A percentile compares a stretch with the other conserved stretches of the same genome.
These are phyloP conservation scores for Pyrenochaeta sp. DNA, from an alignment of 2,329 filamentous ascomycete species.

Conservation along the genomic window DNA sequence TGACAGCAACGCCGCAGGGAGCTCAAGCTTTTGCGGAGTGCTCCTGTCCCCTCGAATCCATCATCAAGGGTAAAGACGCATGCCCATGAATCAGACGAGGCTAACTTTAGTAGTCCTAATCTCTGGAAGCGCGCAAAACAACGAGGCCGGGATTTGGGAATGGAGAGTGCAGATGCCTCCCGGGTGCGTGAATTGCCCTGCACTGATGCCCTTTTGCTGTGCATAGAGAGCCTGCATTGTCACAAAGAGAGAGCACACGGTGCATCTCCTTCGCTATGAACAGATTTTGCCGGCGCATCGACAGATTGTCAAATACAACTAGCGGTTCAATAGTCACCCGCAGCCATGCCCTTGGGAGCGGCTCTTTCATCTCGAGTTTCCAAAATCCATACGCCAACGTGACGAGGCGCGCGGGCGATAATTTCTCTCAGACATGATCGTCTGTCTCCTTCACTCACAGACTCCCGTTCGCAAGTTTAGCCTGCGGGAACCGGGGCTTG, in stretches of 20 bases:
- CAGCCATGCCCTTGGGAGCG: conserved; percentile 19
- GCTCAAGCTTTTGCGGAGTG: conserved; percentile 27
- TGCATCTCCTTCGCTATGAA: conserved; percentile 2
- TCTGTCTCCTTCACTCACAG: conserved; percentile 39
- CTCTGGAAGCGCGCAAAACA: not conserved
- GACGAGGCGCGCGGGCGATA: conserved; percentile 29
- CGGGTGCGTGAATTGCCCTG: not conserved
- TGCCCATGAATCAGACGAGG: conserved; percentile 9
- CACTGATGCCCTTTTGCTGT: conserved; percentile 2
- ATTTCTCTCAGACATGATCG: conserved; percentile 43
- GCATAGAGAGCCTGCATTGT: conserved; percentile 1
- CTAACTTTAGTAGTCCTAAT: not conserved
- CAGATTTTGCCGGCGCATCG: conserved; percentile 13
- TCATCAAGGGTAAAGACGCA: conserved; percentile 5
- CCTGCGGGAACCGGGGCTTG: conserved; percentile 44
- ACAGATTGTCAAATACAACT: conserved; percentile 8
- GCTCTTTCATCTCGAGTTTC: conserved; percentile 17
- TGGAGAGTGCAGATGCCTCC: not conserved
- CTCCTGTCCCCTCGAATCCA: conserved; percentile 7
- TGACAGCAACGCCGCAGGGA: conserved; percentile 12
- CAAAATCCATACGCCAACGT: conserved; percentile 28
- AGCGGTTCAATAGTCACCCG: conserved; percentile 19
- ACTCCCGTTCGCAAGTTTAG: conserved; percentile 46
- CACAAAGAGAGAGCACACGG: not conserved
- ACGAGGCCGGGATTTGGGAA: not conserved